Evolutionary conservation across 169 alveolate species (phyloP).

Genomic region (Besnoitia besnoiti): DNA sequence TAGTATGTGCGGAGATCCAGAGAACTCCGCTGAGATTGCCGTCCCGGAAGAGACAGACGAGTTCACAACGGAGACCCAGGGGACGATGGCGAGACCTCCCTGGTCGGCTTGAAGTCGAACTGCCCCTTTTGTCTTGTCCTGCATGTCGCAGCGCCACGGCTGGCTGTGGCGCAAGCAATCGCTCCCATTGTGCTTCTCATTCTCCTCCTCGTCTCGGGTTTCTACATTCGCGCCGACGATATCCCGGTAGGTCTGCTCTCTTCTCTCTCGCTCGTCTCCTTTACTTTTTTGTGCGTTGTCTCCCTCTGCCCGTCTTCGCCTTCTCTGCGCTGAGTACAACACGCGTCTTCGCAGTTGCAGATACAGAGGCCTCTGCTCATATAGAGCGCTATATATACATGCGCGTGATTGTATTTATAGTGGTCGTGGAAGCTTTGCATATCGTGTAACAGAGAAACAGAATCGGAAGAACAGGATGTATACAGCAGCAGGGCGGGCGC

Average conservation of each 20-base stretch:
- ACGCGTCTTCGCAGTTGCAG: background rate
- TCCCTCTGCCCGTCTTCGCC: background rate
- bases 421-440: too few species aligned
- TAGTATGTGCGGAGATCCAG: too few species aligned
- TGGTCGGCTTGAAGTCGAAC: background rate
- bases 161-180: constrained; percentile 53
- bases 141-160: constrained; percentile 38
- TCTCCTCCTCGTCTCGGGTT: constrained; percentile 60
- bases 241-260: constrained; percentile 50
- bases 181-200: constrained; percentile 54
- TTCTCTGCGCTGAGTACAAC: background rate
- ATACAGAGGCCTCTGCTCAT: background rate
- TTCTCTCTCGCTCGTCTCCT: background rate
- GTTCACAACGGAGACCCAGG: too few species aligned
- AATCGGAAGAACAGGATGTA: too few species aligned
- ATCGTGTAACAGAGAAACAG: too few species aligned
- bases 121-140: background rate
- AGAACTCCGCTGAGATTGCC: too few species aligned
- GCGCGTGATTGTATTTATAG: too few species aligned
- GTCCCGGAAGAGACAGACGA: too few species aligned
- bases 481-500: too few species aligned
- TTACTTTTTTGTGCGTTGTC: background rate
- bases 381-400: background rate
- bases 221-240: constrained; percentile 42
- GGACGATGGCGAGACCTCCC: too few species aligned